phyloP scores from a whole-genome alignment of 257 asterid genomes.

The Mentha longifolia region DNA sequence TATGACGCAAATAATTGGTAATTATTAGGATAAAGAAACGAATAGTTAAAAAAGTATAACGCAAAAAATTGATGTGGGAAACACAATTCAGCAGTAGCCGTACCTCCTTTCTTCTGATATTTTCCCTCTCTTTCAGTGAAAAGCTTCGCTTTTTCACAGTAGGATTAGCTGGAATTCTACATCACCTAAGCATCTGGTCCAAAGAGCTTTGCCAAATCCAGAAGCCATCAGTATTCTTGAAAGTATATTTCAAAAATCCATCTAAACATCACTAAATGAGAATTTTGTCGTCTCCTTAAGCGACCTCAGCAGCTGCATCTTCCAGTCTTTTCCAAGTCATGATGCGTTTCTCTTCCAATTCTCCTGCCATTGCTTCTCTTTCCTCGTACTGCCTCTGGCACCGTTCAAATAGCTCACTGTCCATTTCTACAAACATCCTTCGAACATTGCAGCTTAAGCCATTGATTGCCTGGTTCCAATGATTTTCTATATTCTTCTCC shows the following conservation, averaged over 20 bases:
- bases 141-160: slow-evolving; percentile 10
- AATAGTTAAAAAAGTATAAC: slow-evolving; percentile 10
- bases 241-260: slow-evolving; percentile 19
- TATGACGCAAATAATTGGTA: slow-evolving; percentile 24
- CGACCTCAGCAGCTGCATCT: slow-evolving; percentile 56
- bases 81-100: slow-evolving; percentile 22
- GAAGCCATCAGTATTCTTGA: slow-evolving; percentile 28
- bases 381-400: slow-evolving; percentile 67
- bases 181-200: slow-evolving; percentile 31
- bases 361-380: slow-evolving; percentile 57
- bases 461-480: slow-evolving; percentile 91
- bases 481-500: slow-evolving; percentile 67
- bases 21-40: slow-evolving; percentile 32
- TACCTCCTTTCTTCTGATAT: slow-evolving; percentile 32
- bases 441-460: slow-evolving; percentile 86
- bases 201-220: slow-evolving; percentile 36
- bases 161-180: slow-evolving; percentile 18
- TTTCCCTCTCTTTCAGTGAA: slow-evolving; percentile 25
- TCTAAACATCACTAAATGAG: slow-evolving; percentile 28
- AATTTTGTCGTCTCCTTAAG: slow-evolving; percentile 23
- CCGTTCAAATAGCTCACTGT: slow-evolving; percentile 69
- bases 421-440: slow-evolving; percentile 93
- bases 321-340: slow-evolving; percentile 78
- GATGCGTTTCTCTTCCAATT: slow-evolving; percentile 57
- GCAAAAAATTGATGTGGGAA: slow-evolving; percentile 25